Percentiles rank a stretch among this genome's conserved stretches.
Evolutionary conservation across 192 early-diverging fungal species (phyloP).

Genomic region (Allomyces javanicus): DNA sequence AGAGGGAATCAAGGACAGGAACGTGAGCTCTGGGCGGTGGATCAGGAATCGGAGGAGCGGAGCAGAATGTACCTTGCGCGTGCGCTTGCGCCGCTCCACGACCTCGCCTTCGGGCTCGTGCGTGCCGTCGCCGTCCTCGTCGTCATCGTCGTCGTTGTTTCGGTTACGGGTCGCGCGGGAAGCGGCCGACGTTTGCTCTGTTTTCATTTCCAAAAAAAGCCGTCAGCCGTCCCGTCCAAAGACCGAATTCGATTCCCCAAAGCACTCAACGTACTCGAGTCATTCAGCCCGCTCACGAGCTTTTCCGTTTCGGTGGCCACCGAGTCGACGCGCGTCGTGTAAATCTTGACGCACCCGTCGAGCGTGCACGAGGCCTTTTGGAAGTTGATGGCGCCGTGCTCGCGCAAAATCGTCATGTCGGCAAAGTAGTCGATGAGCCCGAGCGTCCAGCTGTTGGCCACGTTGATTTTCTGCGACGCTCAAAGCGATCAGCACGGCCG

Average conservation of each 20-base stretch:
- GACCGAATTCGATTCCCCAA: too few species aligned
- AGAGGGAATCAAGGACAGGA: neutral
- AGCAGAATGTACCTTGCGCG: neutral
- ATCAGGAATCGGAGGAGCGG: too few species aligned
- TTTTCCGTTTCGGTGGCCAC: conserved; percentile 81
- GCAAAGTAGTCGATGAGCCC: conserved; percentile 96
- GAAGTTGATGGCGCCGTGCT: conserved; percentile 97
- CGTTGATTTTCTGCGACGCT: conserved; percentile 66
- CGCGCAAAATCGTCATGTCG: conserved; percentile 77
- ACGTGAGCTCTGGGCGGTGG: too few species aligned
- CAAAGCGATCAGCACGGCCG: neutral
- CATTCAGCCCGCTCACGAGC: conserved; percentile 67
- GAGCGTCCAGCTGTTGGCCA: conserved; percentile 85
- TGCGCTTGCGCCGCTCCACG: neutral
- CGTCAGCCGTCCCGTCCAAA: too few species aligned
- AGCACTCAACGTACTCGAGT: conserved; percentile 25
- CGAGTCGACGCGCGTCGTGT: conserved; percentile 88
- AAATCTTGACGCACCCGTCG: conserved; percentile 93
- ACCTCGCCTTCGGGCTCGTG: neutral
- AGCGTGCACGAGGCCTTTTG: conserved; percentile 93
- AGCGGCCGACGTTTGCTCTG: neutral
- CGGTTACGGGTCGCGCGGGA: conserved; percentile 1
- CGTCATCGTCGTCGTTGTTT: conserved; percentile 17
- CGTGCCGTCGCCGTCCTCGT: conserved; percentile 21
- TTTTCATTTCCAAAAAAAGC: neutral